These are phyloP conservation scores for Aureobasidium sp. DNA, from an alignment of 2,329 filamentous ascomycete species.

Conservation along the genomic window DNA sequence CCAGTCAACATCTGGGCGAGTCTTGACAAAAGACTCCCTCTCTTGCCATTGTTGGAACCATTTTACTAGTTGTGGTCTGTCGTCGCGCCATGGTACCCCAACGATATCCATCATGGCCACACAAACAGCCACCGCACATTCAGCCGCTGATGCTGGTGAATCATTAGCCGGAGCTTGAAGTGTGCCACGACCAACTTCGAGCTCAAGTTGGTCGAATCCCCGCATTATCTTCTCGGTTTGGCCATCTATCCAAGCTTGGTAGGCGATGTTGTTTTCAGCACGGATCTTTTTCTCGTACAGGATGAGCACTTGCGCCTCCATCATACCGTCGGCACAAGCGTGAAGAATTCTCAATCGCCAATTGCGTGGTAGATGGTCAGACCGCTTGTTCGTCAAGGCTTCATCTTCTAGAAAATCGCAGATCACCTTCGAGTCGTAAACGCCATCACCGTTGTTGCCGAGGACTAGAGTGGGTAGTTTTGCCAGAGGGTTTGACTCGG, in stretches of 20 bases:
- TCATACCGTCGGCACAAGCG: neutral
- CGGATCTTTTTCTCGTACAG: conserved; percentile 12
- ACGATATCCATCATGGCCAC: neutral
- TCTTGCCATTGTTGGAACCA: conserved; percentile 9
- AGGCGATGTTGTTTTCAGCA: conserved; percentile 4
- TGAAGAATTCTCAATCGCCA: conserved; percentile 7
- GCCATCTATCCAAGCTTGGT: conserved; percentile 6
- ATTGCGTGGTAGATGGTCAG: neutral
- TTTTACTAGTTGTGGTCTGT: neutral
- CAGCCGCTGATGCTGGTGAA: conserved; percentile 11
- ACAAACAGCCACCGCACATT: conserved; percentile 11
- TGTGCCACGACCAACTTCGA: conserved; percentile 1
- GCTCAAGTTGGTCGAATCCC: conserved; percentile 1
- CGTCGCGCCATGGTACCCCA: conserved; percentile 5
- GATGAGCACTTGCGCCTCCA: conserved; percentile 9
- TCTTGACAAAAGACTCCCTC: conserved; percentile 3
- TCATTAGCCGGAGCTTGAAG: neutral
- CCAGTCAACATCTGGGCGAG: neutral
- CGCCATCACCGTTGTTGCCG: conserved; percentile 3
- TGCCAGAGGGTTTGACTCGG: conserved; percentile 4
- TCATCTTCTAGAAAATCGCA: conserved; percentile 11
- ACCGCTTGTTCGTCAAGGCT: conserved; percentile 4
- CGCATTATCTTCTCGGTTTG: conserved; percentile 6
- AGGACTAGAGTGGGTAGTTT: conserved; percentile 4
- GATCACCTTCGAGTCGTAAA: conserved; percentile 8